Evolutionary conservation across 2,329 filamentous ascomycete genomes (phyloP), one percentile per base, ranked within the genome.

Genomic region (Hypocreales sp.): DNA sequence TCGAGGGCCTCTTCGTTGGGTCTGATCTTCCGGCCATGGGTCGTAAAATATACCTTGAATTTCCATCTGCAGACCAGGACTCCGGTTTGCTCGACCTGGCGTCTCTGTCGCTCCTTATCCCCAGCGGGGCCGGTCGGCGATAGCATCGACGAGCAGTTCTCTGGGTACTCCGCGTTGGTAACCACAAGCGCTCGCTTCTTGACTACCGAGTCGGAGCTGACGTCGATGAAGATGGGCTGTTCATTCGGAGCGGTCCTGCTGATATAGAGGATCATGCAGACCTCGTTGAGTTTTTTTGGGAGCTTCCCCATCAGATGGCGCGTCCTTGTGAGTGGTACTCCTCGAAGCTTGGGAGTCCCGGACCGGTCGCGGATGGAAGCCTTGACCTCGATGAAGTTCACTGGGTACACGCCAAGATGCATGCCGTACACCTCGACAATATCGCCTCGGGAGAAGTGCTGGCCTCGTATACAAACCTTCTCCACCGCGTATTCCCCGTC

Each of bases 131-230:
- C n/a, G n/a, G n/a, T n/a, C n/a, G n/a, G n/a, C n/a, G n/a, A n/a
- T n/a, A n/a, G n/a, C n/a, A n/a, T n/a, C n/a, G n/a, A n/a, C n/a
- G 14, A 50, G 1, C 48, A 41, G 25, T 53, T 50, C 0, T 42
- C 30, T 0, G 64, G 62, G 23, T 59, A 71, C 0, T 45, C 37
- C 0, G 56, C 44, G 31, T 80, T 82, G 0, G 74, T 80, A 3
- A 62, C 46, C 1, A 56, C 40, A 0, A 79, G 45, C 0, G 41
- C 42, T 1, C 67, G 49, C 6, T 56, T 46, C 2, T 45, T 34
- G 2, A 53, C 38, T 0, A 74, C 50, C 0, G 51, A 32, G 0
- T 36, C 26, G 0, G 61, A 30, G 0, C 45, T 23, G 0, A 74
- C 40, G 3, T 69, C 60, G 0, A 63, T 37, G 0, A 56, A 31